Conservation (phyloP, 2,329 filamentous ascomycete genomes). For the Diaporthe sp. region DNA sequence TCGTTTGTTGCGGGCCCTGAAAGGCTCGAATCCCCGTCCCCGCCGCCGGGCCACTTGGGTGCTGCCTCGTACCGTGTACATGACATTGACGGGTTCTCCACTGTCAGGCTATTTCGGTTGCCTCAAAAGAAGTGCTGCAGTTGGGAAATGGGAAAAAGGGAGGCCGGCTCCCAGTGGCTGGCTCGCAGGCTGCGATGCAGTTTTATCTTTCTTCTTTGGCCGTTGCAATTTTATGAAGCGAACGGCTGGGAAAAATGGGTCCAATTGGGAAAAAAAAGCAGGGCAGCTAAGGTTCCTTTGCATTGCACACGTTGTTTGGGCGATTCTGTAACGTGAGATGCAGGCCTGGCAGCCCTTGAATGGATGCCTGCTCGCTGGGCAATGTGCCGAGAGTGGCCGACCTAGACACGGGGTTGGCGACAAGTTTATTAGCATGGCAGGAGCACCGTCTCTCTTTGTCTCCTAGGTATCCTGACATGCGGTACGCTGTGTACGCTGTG, state of each 20-base stretch:
- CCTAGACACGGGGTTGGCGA: neutral
- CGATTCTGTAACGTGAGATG: slow-evolving; percentile 27
- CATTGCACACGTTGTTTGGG: slow-evolving; percentile 24
- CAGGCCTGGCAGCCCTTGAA: slow-evolving; percentile 11
- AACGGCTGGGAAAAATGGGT: neutral
- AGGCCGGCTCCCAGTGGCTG: slow-evolving; percentile 2
- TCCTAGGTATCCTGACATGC: neutral
- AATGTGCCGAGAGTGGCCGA: slow-evolving; percentile 16
- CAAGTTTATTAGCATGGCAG: neutral
- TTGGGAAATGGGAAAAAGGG: slow-evolving; percentile 7
- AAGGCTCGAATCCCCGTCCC: slow-evolving; percentile 11
- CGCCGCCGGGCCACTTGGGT: neutral
- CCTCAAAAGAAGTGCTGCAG: neutral
- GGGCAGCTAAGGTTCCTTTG: neutral
- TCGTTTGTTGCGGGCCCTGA: slow-evolving; percentile 9
- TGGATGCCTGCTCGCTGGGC: slow-evolving; percentile 15
- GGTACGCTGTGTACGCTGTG: neutral
- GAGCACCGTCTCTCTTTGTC: slow-evolving; percentile 5
- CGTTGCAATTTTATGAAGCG: slow-evolving; percentile 17
- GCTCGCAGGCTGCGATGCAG: neutral
- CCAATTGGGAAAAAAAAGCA: slow-evolving; percentile 12
- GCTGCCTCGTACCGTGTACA: slow-evolving; percentile 18
- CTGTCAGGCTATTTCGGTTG: slow-evolving; percentile 29
- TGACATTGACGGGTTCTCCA: neutral
- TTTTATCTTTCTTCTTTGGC: slow-evolving; percentile 1